A percentile compares a stretch with the other conserved stretches of the same genome.
Evolutionary conservation across 1,284 basidiomycete species (phyloP).

Genomic region (Irpex sp.): DNA sequence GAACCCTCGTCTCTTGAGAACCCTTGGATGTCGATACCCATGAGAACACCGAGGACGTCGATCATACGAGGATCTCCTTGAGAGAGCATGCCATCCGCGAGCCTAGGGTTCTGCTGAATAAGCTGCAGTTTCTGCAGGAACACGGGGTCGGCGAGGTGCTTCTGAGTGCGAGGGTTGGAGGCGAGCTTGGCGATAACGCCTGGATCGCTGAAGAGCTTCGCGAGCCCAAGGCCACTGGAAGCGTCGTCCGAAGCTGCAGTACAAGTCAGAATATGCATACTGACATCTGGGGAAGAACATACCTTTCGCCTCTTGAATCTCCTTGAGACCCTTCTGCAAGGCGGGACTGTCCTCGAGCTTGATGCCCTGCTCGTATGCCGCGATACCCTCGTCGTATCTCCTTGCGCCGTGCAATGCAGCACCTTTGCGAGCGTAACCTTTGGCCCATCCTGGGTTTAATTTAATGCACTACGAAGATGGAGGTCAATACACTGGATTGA

Average conservation of each 20-base stretch:
- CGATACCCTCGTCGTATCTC: conserved; percentile 81
- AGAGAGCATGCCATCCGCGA: conserved; percentile 52
- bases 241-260: conserved; percentile 35
- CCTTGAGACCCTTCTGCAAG: conserved; percentile 84
- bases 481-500: background rate
- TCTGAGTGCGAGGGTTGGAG: conserved; percentile 81
- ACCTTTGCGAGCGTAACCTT: conserved; percentile 91
- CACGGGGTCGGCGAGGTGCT: conserved; percentile 77
- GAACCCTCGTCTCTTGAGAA: conserved; percentile 85
- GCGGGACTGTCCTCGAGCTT: conserved; percentile 80
- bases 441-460: conserved; percentile 82
- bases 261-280: too few relatives aligned
- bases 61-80: conserved; percentile 86
- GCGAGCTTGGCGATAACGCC: conserved; percentile 82
- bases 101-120: conserved; percentile 60
- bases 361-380: conserved; percentile 77
- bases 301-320: conserved; percentile 82
- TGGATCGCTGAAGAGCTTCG: conserved; percentile 84
- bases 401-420: conserved; percentile 89
- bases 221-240: conserved; percentile 53
- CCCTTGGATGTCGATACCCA: conserved; percentile 93
- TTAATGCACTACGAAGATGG: conserved; percentile 58
- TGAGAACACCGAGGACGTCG: conserved; percentile 87
- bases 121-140: conserved; percentile 74
- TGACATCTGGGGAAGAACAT: conserved; percentile 11